A percentile compares a stretch with the other conserved stretches of the same genome.
Evolutionary conservation across 2,329 filamentous ascomycete species (phyloP).

Genomic region (Phaeosphaeria sp.): DNA sequence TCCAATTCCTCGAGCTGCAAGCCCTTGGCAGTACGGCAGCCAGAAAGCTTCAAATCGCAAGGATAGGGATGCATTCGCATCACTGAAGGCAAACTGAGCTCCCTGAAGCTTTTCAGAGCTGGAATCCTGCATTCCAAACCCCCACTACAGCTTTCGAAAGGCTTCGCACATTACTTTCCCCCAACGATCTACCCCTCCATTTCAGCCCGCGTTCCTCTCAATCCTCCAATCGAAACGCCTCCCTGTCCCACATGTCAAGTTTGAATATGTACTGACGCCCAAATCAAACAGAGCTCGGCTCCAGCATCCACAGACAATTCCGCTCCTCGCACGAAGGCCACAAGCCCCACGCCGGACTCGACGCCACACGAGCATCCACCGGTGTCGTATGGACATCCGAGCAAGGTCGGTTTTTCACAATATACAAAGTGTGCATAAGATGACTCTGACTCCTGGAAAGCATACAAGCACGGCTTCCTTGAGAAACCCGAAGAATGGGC

Average conservation of each 20-base stretch:
- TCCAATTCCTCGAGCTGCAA: constrained; percentile 1
- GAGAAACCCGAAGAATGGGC: constrained; percentile 87
- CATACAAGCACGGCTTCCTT: constrained; percentile 81
- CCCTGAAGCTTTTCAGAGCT: background rate
- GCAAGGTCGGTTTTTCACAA: constrained; percentile 66
- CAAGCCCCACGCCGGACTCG: constrained; percentile 87
- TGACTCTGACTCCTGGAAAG: background rate
- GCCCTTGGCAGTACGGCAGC: constrained; percentile 1
- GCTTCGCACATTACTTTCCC: background rate
- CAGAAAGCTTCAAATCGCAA: background rate
- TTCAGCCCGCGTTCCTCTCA: background rate
- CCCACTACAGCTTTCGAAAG: background rate
- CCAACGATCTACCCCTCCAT: background rate
- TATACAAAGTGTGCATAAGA: background rate
- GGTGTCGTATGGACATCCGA: constrained; percentile 94
- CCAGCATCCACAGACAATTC: constrained; percentile 87
- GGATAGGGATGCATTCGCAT: background rate
- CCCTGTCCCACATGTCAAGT: background rate
- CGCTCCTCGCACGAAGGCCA: constrained; percentile 89
- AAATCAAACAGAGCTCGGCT: constrained; percentile 70
- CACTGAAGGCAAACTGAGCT: background rate
- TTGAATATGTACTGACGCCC: constrained; percentile 3
- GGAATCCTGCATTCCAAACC: background rate
- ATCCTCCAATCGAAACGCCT: background rate
- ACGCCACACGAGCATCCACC: constrained; percentile 85